Percentiles rank a stretch among this genome's conserved stretches.
phyloP scores from a whole-genome alignment of 345 rosid species.

The Ceriops decandra region DNA sequence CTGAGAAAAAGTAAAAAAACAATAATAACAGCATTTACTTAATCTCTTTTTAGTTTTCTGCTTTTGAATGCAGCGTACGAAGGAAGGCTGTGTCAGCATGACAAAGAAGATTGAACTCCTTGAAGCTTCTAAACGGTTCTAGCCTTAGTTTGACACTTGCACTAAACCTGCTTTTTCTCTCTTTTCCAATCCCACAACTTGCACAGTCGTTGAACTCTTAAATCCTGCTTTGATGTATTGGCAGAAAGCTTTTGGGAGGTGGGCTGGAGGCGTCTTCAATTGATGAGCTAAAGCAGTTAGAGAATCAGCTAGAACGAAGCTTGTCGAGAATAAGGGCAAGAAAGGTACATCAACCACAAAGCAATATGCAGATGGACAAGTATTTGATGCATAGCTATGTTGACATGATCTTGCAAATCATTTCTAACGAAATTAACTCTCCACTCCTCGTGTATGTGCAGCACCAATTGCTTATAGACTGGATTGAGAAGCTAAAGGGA shows the following conservation, averaged over 20 bases:
- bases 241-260: conserved; percentile 70
- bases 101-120: conserved; percentile 64
- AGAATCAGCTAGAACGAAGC: conserved; percentile 72
- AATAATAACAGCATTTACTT: too few relatives aligned
- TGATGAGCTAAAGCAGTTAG: conserved; percentile 65
- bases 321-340: conserved; percentile 65
- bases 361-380: too few relatives aligned
- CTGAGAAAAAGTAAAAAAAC: too few relatives aligned
- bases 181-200: too few relatives aligned
- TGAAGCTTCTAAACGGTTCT: conserved; percentile 60
- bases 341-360: conserved; percentile 46
- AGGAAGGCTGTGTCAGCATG: conserved; percentile 43
- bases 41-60: neutral
- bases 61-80: conserved; percentile 35
- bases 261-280: conserved; percentile 60
- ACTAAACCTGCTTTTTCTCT: neutral
- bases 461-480: conserved; percentile 53
- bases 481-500: conserved; percentile 56
- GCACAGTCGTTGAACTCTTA: too few relatives aligned
- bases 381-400: too few relatives aligned
- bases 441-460: conserved; percentile 21
- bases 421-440: neutral
- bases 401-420: too few relatives aligned
- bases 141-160: conserved; percentile 1
- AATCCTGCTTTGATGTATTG: neutral